phyloP scores from a whole-genome alignment of 2,329 filamentous ascomycete genomes.

The Aspergillus neotritici region DNA sequence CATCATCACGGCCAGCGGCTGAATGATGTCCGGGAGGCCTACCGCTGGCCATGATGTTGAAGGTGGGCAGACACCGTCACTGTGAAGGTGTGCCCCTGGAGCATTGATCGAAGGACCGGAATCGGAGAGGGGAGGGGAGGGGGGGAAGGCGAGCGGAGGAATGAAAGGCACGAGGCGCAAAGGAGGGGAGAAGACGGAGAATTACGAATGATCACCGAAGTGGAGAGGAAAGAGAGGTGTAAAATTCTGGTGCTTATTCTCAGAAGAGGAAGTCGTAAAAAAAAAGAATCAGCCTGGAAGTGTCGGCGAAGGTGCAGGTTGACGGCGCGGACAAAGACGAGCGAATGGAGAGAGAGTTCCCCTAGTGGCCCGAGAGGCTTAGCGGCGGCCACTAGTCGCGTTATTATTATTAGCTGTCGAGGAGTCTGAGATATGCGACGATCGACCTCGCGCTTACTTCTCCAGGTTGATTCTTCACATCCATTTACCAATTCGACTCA shows the following conservation, averaged over 20 bases:
- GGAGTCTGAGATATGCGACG: too few relatives aligned
- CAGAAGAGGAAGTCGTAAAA: not conserved
- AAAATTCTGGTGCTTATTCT: not conserved
- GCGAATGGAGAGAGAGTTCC: too few relatives aligned
- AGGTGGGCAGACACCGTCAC: slow-evolving; percentile 33
- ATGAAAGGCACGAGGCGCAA: slow-evolving; percentile 6
- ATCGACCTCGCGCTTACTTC: too few relatives aligned
- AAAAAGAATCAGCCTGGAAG: not conserved
- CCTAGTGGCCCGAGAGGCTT: too few relatives aligned
- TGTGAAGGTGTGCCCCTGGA: slow-evolving; percentile 28
- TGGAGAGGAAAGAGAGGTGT: not conserved
- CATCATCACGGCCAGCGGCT: slow-evolving; percentile 39
- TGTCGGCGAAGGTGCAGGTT: too few relatives aligned
- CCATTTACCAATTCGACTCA: too few relatives aligned
- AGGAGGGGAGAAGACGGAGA: slow-evolving; percentile 1
- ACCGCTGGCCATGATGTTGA: slow-evolving; percentile 44
- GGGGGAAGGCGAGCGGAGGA: slow-evolving; percentile 6
- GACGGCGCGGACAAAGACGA: too few relatives aligned
- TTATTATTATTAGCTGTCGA: too few relatives aligned
- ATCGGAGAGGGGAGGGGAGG: slow-evolving; percentile 5
- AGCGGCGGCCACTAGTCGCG: too few relatives aligned
- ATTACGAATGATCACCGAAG: not conserved
- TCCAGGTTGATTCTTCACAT: too few relatives aligned
- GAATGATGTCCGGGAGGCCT: slow-evolving; percentile 50
- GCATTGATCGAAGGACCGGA: slow-evolving; percentile 30